Percentiles rank a stretch among this genome's conserved stretches.
phyloP scores from a whole-genome alignment of 805 yeast genomes.

The Spathaspora arborariae region DNA sequence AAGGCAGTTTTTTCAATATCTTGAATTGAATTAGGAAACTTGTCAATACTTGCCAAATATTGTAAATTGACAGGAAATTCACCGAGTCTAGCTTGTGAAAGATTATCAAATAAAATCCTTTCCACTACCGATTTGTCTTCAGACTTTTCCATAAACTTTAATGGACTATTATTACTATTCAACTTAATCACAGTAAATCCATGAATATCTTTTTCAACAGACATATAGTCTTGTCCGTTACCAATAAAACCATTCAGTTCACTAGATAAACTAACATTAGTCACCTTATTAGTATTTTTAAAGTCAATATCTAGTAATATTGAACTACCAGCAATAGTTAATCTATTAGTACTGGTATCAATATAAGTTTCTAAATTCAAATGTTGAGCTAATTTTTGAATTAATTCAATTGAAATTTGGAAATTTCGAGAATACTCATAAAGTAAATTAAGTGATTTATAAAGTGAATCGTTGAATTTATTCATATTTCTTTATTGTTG shows the following conservation, averaged over 20 bases:
- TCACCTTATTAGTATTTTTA: conserved; percentile 18
- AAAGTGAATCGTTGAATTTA: conserved; percentile 17
- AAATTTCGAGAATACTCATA: conserved; percentile 31
- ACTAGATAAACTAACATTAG: conserved; percentile 31
- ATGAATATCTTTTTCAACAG: not conserved
- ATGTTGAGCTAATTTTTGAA: conserved; percentile 38
- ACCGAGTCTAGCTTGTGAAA: conserved; percentile 17
- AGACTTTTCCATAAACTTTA: conserved; percentile 16
- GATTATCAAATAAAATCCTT: conserved; percentile 23
- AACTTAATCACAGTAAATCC: conserved; percentile 4
- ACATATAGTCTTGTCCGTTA: not conserved
- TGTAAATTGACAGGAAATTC: conserved; percentile 34
- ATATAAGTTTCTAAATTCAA: conserved; percentile 39
- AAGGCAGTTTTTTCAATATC: conserved; percentile 30
- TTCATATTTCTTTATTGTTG: conserved; percentile 9
- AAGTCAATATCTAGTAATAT: conserved; percentile 40
- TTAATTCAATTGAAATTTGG: conserved; percentile 30
- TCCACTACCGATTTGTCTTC: conserved; percentile 21
- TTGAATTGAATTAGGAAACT: conserved; percentile 14
- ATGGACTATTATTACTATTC: conserved; percentile 7
- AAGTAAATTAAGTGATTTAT: conserved; percentile 20
- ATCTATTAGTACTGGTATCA: conserved; percentile 24
- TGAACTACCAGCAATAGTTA: conserved; percentile 40
- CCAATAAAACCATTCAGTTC: not conserved
- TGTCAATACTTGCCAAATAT: conserved; percentile 34